These are phyloP conservation scores for Stentor coeruleus DNA, from an alignment of 73 alveolate species.

Conservation along the genomic window DNA sequence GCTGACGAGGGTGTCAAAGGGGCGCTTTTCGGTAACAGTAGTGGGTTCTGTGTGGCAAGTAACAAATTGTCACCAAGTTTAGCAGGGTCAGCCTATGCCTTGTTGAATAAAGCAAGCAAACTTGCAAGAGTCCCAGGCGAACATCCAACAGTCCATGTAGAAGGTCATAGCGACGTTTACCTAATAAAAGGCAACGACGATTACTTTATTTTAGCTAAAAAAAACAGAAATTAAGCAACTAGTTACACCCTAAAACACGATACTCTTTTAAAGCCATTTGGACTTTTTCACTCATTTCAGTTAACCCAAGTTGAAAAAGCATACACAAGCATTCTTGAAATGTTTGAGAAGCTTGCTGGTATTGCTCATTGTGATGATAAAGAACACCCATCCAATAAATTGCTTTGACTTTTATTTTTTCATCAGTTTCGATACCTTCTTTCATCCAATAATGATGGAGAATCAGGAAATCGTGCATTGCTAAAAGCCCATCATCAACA, in stretches of 20 bases:
- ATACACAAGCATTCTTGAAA: neutral
- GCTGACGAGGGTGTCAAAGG: neutral
- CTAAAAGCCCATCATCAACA: conserved; percentile 5
- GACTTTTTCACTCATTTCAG: conserved; percentile 11
- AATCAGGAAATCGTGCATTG: conserved; percentile 7
- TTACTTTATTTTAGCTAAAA: neutral
- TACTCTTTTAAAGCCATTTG: conserved; percentile 4
- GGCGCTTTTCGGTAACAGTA: neutral
- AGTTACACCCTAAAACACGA: conserved; percentile 5
- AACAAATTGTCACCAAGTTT: neutral
- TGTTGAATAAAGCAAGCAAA: neutral
- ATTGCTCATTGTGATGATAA: conserved; percentile 3
- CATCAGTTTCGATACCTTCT: conserved; percentile 19
- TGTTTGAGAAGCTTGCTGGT: neutral
- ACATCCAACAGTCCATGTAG: neutral
- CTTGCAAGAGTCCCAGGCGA: neutral
- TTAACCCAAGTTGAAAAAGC: conserved; percentile 9
- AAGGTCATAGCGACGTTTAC: neutral
- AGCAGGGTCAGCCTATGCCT: neutral
- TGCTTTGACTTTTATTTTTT: neutral
- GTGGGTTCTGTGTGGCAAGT: neutral
- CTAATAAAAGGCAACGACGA: conserved; percentile 5
- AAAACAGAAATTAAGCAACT: neutral
- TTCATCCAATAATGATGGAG: conserved; percentile 23
- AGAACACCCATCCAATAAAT: conserved; percentile 13